Percentiles rank a stretch among this genome's conserved stretches.
These are phyloP conservation scores for Ustilago trichophora DNA, from an alignment of 1,284 basidiomycete species.

Conservation along the genomic window DNA sequence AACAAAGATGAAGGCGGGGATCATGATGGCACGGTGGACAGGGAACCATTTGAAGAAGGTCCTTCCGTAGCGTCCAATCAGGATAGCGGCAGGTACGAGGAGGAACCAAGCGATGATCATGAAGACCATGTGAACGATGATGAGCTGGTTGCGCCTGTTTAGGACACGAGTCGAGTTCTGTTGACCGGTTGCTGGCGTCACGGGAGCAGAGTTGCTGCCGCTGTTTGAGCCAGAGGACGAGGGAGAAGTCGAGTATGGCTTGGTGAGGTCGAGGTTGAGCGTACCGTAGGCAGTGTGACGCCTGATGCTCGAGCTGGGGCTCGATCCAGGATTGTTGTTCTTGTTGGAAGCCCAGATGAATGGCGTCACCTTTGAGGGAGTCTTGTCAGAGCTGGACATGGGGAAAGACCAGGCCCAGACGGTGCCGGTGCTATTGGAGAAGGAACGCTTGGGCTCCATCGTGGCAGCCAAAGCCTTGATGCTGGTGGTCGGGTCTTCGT, in stretches of 20 bases:
- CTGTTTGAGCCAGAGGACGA: slow-evolving; percentile 7
- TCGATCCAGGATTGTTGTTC: slow-evolving; percentile 25
- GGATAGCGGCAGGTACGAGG: slow-evolving; percentile 72
- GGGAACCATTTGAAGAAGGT: slow-evolving; percentile 74
- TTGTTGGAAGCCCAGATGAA: slow-evolving; percentile 57
- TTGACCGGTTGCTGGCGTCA: slow-evolving; percentile 8
- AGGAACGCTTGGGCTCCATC: slow-evolving; percentile 17
- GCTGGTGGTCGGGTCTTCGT: slow-evolving; percentile 70
- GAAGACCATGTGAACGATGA: slow-evolving; percentile 55
- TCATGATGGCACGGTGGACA: slow-evolving; percentile 71
- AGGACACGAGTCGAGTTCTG: slow-evolving; percentile 12
- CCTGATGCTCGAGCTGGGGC: slow-evolving; percentile 18
- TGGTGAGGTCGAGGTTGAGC: slow-evolving; percentile 52
- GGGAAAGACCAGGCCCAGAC: slow-evolving; percentile 49
- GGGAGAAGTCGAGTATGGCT: slow-evolving; percentile 28
- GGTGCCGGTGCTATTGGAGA: slow-evolving; percentile 41
- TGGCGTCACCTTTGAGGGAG: slow-evolving; percentile 18
- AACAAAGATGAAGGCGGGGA: slow-evolving; percentile 69
- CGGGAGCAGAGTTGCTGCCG: slow-evolving; percentile 1
- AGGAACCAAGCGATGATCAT: slow-evolving; percentile 71
- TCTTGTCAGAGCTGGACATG: slow-evolving; percentile 17
- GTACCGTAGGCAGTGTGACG: slow-evolving; percentile 42
- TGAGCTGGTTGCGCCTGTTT: slow-evolving; percentile 35
- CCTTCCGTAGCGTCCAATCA: slow-evolving; percentile 73
- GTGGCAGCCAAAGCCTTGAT: slow-evolving; percentile 46